Evolutionary conservation across 2,329 filamentous ascomycete genomes (phyloP).

Genomic region (Daldinia sp.): DNA sequence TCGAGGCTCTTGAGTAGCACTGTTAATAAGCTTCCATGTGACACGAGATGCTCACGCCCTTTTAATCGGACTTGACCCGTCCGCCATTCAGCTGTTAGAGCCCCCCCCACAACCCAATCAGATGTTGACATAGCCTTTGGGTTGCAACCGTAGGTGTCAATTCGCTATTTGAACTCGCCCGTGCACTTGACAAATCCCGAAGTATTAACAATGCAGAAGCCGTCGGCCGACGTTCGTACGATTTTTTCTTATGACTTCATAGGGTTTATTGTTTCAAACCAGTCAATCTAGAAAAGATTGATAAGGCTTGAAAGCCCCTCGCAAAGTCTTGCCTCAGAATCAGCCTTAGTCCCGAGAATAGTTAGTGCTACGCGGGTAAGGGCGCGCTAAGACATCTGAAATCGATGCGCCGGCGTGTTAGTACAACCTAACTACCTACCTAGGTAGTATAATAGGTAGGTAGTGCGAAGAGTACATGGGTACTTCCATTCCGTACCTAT

Average conservation of each 20-base stretch:
- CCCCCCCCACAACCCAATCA: slow-evolving; percentile 28
- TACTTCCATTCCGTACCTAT: background rate
- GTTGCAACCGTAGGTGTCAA: slow-evolving; percentile 38
- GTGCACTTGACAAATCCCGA: slow-evolving; percentile 40
- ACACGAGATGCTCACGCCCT: slow-evolving; percentile 31
- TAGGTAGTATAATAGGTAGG: background rate
- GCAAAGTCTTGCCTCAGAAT: slow-evolving; percentile 37
- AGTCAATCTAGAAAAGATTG: slow-evolving; percentile 21
- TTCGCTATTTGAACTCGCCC: slow-evolving; percentile 40
- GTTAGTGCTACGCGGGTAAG: slow-evolving; percentile 8
- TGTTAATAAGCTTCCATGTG: slow-evolving; percentile 40
- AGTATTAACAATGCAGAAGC: slow-evolving; percentile 30
- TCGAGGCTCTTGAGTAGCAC: slow-evolving; percentile 20
- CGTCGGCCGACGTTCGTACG: slow-evolving; percentile 37
- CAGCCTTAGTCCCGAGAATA: slow-evolving; percentile 10
- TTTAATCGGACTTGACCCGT: slow-evolving; percentile 29
- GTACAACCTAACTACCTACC: background rate
- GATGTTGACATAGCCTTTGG: slow-evolving; percentile 12
- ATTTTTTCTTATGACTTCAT: slow-evolving; percentile 34
- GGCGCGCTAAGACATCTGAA: slow-evolving; percentile 27
- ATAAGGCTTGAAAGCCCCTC: slow-evolving; percentile 27
- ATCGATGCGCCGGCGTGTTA: slow-evolving; percentile 21
- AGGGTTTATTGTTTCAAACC: slow-evolving; percentile 32
- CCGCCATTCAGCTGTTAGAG: slow-evolving; percentile 24
- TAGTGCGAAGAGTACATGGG: background rate